Percentiles rank a stretch among this genome's conserved stretches.
These are phyloP conservation scores for Pseudocercospora cruenta DNA, from an alignment of 2,329 filamentous ascomycete genomes.

Conservation along the genomic window DNA sequence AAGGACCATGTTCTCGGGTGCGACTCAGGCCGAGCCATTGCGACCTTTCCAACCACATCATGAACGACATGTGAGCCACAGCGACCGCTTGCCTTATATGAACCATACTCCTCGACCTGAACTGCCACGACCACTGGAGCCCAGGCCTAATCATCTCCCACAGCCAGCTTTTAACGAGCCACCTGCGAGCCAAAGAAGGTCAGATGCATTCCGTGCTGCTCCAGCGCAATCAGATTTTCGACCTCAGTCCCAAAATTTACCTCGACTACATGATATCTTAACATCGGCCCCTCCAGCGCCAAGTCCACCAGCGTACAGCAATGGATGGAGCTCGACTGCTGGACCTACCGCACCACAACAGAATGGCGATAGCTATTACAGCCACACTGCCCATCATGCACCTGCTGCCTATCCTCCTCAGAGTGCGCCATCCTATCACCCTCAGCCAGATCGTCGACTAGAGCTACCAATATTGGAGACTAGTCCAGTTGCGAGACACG, in stretches of 20 bases:
- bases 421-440: constrained; percentile 22
- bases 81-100: constrained; percentile 24
- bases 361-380: constrained; percentile 26
- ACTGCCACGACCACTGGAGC: constrained; percentile 34
- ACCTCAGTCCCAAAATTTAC: constrained; percentile 31
- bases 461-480: constrained; percentile 38
- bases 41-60: constrained; percentile 21
- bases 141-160: constrained; percentile 27
- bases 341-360: constrained; percentile 22
- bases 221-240: constrained; percentile 26
- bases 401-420: constrained; percentile 28
- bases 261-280: constrained; percentile 37
- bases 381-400: constrained; percentile 27
- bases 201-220: constrained; percentile 26
- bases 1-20: constrained; percentile 19
- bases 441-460: constrained; percentile 25
- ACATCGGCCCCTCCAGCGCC: constrained; percentile 27
- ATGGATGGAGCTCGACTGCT: constrained; percentile 22
- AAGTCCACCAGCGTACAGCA: constrained; percentile 18
- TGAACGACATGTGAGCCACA: constrained; percentile 26
- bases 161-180: constrained; percentile 27
- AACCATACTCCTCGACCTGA: constrained; percentile 24
- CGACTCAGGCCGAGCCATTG: constrained; percentile 18
- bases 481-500: constrained; percentile 31
- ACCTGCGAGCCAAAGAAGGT: constrained; percentile 18